Evolutionary conservation across 2,329 filamentous ascomycete genomes (phyloP).

Genomic region (Ceratocystis ficicola): DNA sequence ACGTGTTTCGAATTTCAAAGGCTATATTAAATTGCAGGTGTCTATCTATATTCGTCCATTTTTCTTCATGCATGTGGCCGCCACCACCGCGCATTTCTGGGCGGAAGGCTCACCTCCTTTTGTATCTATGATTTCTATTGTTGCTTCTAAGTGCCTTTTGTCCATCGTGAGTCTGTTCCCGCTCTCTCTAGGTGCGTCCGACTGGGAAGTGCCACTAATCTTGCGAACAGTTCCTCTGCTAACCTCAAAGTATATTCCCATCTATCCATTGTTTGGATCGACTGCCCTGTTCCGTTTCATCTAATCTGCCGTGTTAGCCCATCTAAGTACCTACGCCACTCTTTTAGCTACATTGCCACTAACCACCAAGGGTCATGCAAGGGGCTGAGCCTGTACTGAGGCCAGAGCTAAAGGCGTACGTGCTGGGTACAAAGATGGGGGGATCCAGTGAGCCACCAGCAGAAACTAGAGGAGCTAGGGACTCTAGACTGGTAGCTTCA

Average conservation of each 20-base stretch:
- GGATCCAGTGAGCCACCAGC: neutral
- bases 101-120: too few relatives aligned
- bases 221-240: too few relatives aligned
- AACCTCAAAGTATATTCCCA: too few relatives aligned
- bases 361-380: neutral
- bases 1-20: neutral
- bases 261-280: neutral
- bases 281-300: neutral
- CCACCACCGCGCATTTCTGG: neutral
- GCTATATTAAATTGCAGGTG: neutral
- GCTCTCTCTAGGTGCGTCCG: too few relatives aligned
- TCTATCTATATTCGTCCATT: neutral
- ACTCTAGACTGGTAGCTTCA: neutral
- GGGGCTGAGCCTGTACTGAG: neutral
- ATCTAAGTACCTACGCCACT: neutral
- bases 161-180: too few relatives aligned
- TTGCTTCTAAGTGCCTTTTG: too few relatives aligned
- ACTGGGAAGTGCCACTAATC: too few relatives aligned
- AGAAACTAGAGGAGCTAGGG: neutral
- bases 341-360: neutral
- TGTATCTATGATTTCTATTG: too few relatives aligned
- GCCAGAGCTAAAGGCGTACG: neutral
- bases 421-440: neutral
- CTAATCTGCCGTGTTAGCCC: neutral
- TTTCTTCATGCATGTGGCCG: neutral